Evolutionary conservation across 2,329 filamentous ascomycete genomes (phyloP), one percentile per base, ranked within the genome.

Genomic region (Lecanicillium sp.): DNA sequence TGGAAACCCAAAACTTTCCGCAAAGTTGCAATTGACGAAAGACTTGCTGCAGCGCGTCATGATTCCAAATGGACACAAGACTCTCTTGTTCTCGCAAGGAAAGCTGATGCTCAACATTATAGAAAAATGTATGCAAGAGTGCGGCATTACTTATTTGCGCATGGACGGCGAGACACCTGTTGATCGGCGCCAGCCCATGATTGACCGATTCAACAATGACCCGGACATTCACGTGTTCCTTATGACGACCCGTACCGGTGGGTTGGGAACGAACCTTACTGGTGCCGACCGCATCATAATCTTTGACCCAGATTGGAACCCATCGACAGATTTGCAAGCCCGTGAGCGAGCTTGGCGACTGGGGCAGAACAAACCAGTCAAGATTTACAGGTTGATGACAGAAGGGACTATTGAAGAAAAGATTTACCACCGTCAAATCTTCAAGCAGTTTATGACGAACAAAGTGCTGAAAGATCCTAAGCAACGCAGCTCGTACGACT

Each of bases 361-460:
- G 2, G 92, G 92, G 1, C 92, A 98, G 64, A 96, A 94, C 60
- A 82, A 84, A 39, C 87, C 95, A 34, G 92, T 98, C 19, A 89
- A 87, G 4, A 95, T 98, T 17, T 98, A 96, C 58, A 84, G 94
- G 27, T 72, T 98, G n/a, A 94, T 98, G 85, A 95, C 87, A 4
- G 87, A 90, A 5, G 92, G 92, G 2, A 98, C 94, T 0, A 98
- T 98, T 17, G 92, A 98, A 56, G 92, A 98, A 61, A 98, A 98
- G 66, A 98, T 98, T 20, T 98, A 97, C 46, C 90, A 98, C 59
- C 84, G 94, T 13, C 92, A 98, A 55, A 92, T 98, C 36, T 98
- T 94, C 71, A 98, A 98, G 61, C 90, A 97, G 51, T 96, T 97
- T 55, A 71, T 98, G 45, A 92, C 88, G 4, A 95, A 97, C 64